Evolutionary conservation across 2,329 filamentous ascomycete species (phyloP).

Genomic region (Microdochium nivale): DNA sequence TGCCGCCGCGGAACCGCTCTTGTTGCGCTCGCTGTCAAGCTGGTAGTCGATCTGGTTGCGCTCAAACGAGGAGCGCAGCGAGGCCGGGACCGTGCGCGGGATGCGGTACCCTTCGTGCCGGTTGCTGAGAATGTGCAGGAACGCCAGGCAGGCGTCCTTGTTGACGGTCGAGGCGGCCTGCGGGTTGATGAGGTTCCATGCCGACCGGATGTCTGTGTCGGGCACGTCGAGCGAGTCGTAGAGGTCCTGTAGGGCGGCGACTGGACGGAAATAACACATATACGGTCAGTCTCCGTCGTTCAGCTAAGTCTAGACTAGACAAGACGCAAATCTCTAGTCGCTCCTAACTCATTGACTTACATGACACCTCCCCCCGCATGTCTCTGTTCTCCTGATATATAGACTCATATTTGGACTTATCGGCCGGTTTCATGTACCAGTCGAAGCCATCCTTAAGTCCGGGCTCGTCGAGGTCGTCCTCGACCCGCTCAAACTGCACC

Average conservation of each 20-base stretch:
- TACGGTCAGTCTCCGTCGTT: background rate
- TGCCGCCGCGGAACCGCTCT: conserved; percentile 30
- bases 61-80: conserved; percentile 86
- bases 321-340: too few relatives aligned
- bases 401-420: conserved; percentile 92
- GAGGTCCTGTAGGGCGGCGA: conserved; percentile 69
- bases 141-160: conserved; percentile 90
- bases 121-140: conserved; percentile 94
- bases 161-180: conserved; percentile 74
- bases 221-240: conserved; percentile 73
- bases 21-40: conserved; percentile 61
- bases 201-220: conserved; percentile 75
- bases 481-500: conserved; percentile 75
- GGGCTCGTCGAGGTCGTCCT: conserved; percentile 72
- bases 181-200: conserved; percentile 97
- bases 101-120: conserved; percentile 93
- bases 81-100: conserved; percentile 82
- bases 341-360: conserved; percentile 34
- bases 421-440: conserved; percentile 94
- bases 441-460: conserved; percentile 95
- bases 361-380: conserved; percentile 73
- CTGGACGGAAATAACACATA: conserved; percentile 28
- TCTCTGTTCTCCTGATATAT: conserved; percentile 93
- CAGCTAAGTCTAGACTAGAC: background rate
- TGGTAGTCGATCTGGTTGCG: conserved; percentile 96